Evolutionary conservation across 2,329 filamentous ascomycete genomes (phyloP).

Genomic region (Nemania diffusa): DNA sequence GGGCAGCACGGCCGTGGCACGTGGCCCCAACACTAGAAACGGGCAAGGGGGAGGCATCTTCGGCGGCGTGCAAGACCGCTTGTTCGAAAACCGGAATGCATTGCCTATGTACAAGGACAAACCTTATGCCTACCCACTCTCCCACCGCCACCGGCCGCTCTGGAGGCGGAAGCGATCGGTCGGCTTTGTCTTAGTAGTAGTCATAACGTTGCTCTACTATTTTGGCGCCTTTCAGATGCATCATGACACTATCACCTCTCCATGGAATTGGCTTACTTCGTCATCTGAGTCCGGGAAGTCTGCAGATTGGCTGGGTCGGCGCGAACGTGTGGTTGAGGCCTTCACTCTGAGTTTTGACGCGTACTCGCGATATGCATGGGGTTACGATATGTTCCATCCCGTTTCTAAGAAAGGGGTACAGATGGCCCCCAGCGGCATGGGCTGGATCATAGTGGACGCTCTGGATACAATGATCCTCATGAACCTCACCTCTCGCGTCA

Average conservation of each 20-base stretch:
- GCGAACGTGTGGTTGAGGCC: constrained; percentile 85
- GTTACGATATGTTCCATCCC: constrained; percentile 88
- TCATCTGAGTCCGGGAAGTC: constrained; percentile 55
- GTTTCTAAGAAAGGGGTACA: constrained; percentile 80
- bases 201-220: constrained; percentile 73
- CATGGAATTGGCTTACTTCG: constrained; percentile 68
- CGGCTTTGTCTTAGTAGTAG: constrained; percentile 64
- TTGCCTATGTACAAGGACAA: constrained; percentile 99
- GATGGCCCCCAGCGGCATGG: constrained; percentile 89
- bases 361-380: constrained; percentile 94
- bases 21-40: constrained; percentile 44
- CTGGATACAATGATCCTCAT: constrained; percentile 98
- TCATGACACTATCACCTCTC: constrained; percentile 50
- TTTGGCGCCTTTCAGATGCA: constrained; percentile 67
- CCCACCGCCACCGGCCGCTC: constrained; percentile 66
- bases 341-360: constrained; percentile 93
- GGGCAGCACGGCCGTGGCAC: constrained; percentile 62
- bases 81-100: constrained; percentile 69
- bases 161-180: constrained; percentile 72
- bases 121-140: constrained; percentile 77
- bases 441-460: constrained; percentile 98
- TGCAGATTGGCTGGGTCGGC: constrained; percentile 80
- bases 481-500: constrained; percentile 89
- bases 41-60: constrained; percentile 52
- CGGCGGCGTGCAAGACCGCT: constrained; percentile 67